Percentiles rank a stretch among this genome's conserved stretches.
Evolutionary conservation across 371 early-diverging fungal genomes (phyloP).

Genomic region (Sporodiniella umbellata): DNA sequence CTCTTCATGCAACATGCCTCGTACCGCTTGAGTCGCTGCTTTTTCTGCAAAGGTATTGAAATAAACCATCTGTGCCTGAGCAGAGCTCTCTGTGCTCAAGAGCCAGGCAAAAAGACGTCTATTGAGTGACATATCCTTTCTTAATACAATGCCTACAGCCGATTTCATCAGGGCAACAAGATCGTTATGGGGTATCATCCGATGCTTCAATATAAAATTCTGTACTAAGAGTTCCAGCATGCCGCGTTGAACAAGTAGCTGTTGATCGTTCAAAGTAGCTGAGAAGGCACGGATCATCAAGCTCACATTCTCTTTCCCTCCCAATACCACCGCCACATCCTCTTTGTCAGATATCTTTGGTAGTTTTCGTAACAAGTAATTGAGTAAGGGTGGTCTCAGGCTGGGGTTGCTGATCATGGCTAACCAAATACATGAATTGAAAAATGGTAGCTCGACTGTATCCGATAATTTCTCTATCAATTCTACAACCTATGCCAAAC

Average conservation of each 20-base stretch:
- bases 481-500: conserved; percentile 47
- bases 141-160: conserved; percentile 77
- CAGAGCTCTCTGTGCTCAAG: conserved; percentile 44
- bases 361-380: conserved; percentile 73
- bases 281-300: conserved; percentile 80
- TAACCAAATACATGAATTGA: conserved; percentile 81
- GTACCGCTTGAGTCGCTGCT: conserved; percentile 46
- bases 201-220: conserved; percentile 68
- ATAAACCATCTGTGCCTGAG: conserved; percentile 34
- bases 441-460: conserved; percentile 69
- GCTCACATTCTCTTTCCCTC: conserved; percentile 58
- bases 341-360: conserved; percentile 65
- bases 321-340: conserved; percentile 69
- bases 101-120: conserved; percentile 90
- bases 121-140: conserved; percentile 94
- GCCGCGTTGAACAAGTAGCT: conserved; percentile 80
- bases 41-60: conserved; percentile 37
- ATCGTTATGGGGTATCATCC: conserved; percentile 65
- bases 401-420: conserved; percentile 68
- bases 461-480: conserved; percentile 69
- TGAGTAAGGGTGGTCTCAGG: conserved; percentile 70
- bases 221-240: conserved; percentile 82
- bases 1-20: conserved; percentile 53
- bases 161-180: conserved; percentile 61
- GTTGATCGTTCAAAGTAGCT: conserved; percentile 66